Evolutionary conservation across 177 flowering plant genomes (phyloP), one percentile per base, ranked within the genome.

Genomic region (Tripterygium wilfordii): DNA sequence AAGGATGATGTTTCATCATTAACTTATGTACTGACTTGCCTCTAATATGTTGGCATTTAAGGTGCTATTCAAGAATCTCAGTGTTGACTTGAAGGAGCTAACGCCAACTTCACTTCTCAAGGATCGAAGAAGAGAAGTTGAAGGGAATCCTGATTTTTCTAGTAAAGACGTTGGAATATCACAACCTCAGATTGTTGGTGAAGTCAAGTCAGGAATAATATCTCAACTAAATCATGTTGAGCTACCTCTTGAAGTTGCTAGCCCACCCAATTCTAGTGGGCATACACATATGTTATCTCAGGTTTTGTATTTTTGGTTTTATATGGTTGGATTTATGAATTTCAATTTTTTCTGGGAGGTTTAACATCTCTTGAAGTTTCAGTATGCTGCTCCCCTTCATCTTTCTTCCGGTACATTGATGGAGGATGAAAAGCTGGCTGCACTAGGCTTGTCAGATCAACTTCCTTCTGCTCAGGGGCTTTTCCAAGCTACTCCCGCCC

Each of bases 111-210:
- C 88, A 54, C 92, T 82, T 62, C 82, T 94, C 15, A 85, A 79
- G 66, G 95, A 89, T 53, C 77, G 89, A 22, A 68, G 64, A 19
- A 60, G 99, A 60, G 95, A 83, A 63, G 56, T 81, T 31, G 97
- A 89, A 71, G 97, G 97, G 31, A 94, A 94, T 71, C 97, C 97
- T 68, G 99, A 94, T 67, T 94, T 94, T 54, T 89, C 97, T 10
- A 89, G 77, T 38, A 89, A 92, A 62, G 99, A 89, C 57, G 55
- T 77, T 36, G 88, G 70, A 54, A 66, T 69, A 45, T 49, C 97
- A 33, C 99, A 79, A 39, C 65, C 83, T 21, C 86, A 61, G 53
- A 63, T 76, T 31, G 66, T 74, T 47, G 51, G 83, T 69, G 96
- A 88, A 48, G 70, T 66, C 22, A 88, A 84, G 56, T 27, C 95